Base-by-base conservation (phyloP, 78 protist genomes). In the Mantamonas sphyraenae region DNA sequence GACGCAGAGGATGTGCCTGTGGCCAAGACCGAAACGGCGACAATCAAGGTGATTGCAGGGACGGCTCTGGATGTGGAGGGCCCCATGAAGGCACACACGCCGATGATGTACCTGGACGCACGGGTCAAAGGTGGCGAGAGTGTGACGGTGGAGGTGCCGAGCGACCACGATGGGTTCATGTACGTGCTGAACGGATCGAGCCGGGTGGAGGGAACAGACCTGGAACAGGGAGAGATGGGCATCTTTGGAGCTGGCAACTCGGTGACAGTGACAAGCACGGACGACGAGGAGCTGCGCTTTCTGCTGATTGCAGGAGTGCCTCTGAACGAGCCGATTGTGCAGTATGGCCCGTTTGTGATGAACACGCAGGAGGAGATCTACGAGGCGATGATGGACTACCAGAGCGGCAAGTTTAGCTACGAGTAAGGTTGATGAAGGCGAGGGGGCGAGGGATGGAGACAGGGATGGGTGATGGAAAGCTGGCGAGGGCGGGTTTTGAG, bases 341-440 rank as follows among this genome's bases (percentile, higher is more conserved):
- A 70, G 47, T 63, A 68, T 35, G 94, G 94, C 7, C 94, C 94
- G 2, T 86, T 89, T 28, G 93, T 89, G 47, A 89, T 89, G 93
- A 89, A 89, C 82, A 86, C 91, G 34, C 65, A 74, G 59, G 75
- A 50, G 30, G 93, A 89, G 82, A 67, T 89, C 56, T 0, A 2
- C 31, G 86, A 87, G 61, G 88, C 89, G 31, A 42, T 70, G 60
- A 28, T 14, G 0, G 92, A 87, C 76, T 87, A 40, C 59, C n/a
- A n/a, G n/a, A n/a, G n/a, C n/a, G n/a, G n/a, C n/a, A n/a, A n/a
- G n/a, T n/a, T n/a, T n/a, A n/a, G n/a, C n/a, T n/a, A n/a, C n/a
- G n/a, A n/a, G n/a, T n/a, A n/a, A n/a, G n/a, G n/a, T n/a, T n/a
- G n/a, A n/a, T n/a, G n/a, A n/a, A n/a, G n/a, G n/a, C n/a, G n/a